A percentile compares a stretch with the other conserved stretches of the same genome.
phyloP scores from a whole-genome alignment of 169 alveolate genomes.

The Eimeria praecox region DNA sequence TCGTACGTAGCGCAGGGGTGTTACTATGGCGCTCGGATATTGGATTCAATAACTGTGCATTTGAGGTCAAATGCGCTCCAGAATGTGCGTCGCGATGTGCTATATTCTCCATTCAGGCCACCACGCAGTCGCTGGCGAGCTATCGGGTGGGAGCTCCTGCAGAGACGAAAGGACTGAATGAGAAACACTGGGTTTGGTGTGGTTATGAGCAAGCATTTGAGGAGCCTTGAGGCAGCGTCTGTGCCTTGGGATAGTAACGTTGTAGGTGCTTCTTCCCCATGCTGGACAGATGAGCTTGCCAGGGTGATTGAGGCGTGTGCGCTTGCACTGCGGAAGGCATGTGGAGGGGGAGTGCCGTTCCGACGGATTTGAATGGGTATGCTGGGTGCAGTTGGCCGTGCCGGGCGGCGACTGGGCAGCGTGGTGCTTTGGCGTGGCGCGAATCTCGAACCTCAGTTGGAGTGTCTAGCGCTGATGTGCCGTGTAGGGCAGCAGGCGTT shows the following conservation, averaged over 20 bases:
- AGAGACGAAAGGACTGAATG: background rate
- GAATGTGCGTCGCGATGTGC: background rate
- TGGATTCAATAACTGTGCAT: no score
- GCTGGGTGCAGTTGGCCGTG: no score
- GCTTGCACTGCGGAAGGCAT: background rate
- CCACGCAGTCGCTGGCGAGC: background rate
- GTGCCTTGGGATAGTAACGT: background rate
- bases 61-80: background rate
- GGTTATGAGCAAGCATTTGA: background rate
- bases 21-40: no score
- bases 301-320: background rate
- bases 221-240: background rate
- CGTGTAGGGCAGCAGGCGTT: no score
- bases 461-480: no score
- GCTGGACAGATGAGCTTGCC: background rate
- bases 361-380: no score
- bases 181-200: background rate
- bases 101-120: no score
- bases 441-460: no score
- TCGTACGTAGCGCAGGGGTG: no score
- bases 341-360: background rate
- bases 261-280: background rate
- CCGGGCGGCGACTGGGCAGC: no score
- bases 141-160: background rate
- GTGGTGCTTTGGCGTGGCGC: no score